A percentile compares a stretch with the other conserved stretches of the same genome.
phyloP scores from a whole-genome alignment of 2,329 filamentous ascomycete species.

The Ceratocystis eucalypticola region DNA sequence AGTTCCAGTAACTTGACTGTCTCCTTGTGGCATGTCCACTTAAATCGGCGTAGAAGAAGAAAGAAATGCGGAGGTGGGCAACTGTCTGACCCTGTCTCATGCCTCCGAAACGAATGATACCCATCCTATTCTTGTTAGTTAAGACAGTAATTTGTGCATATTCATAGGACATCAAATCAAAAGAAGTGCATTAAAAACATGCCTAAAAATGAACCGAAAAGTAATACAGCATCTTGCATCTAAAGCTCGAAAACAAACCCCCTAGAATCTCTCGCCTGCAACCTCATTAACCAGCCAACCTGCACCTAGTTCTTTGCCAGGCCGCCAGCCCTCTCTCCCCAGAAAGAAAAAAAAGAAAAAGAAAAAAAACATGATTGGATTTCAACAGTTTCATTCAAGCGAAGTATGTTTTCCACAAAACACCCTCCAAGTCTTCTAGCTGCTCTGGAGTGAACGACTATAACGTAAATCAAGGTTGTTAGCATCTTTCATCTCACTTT shows the following conservation, averaged over 20 bases:
- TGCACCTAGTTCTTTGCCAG: slow-evolving; percentile 18
- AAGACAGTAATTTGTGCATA: neutral
- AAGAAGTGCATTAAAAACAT: neutral
- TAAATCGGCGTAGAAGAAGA: neutral
- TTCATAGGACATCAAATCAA: neutral
- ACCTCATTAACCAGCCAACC: slow-evolving; percentile 4
- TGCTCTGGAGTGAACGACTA: slow-evolving; percentile 82
- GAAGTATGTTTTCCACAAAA: slow-evolving; percentile 99
- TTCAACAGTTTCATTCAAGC: slow-evolving; percentile 38
- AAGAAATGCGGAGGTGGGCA: neutral
- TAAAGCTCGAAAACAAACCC: neutral
- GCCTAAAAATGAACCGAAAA: neutral
- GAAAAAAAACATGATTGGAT: neutral
- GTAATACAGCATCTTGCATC: neutral
- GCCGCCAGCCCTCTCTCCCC: slow-evolving; percentile 13
- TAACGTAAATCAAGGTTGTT: slow-evolving; percentile 19
- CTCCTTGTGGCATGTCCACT: neutral
- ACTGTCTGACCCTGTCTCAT: neutral
- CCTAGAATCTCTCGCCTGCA: neutral
- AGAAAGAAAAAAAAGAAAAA: neutral
- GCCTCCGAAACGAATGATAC: slow-evolving; percentile 4
- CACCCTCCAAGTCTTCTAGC: slow-evolving; percentile 85
- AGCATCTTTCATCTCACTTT: slow-evolving; percentile 18
- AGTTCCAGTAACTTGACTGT: slow-evolving; percentile 25
- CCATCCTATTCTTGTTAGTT: neutral